Evolutionary conservation across 768 basidiomycete genomes (phyloP).

Genomic region (Filobasidium floriforme): DNA sequence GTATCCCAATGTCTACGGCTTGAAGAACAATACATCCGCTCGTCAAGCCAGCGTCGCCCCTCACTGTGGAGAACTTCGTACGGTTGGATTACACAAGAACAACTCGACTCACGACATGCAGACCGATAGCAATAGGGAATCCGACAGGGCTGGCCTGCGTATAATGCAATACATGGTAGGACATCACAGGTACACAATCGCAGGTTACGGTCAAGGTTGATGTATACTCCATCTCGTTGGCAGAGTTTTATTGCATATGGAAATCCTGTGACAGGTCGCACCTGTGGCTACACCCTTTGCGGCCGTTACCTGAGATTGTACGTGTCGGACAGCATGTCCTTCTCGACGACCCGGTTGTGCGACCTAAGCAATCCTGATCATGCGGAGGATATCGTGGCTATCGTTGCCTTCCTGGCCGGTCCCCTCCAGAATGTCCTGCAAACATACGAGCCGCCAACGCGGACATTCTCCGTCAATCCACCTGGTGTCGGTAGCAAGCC

Average conservation of each 20-base stretch:
- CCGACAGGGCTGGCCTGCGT: too few species aligned
- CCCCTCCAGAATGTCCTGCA: background rate
- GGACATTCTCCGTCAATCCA: background rate
- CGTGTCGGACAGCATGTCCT: background rate
- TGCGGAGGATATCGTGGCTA: background rate
- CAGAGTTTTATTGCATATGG: background rate
- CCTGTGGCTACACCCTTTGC: background rate
- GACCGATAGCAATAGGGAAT: too few species aligned
- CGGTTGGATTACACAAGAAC: too few species aligned
- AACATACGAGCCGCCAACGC: background rate
- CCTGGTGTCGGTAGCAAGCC: background rate
- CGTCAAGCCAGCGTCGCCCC: too few species aligned
- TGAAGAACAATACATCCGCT: too few species aligned
- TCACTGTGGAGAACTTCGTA: too few species aligned
- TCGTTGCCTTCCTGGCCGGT: background rate
- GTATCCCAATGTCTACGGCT: too few species aligned
- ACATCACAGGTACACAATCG: too few species aligned
- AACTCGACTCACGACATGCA: too few species aligned
- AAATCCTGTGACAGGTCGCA: background rate
- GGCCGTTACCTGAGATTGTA: background rate
- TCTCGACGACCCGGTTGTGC: background rate
- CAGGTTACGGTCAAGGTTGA: too few species aligned
- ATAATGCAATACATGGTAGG: too few species aligned
- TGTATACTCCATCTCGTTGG: background rate
- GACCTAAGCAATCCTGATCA: slow-evolving; percentile 5